Percentiles rank a stretch among this genome's conserved stretches.
These are phyloP conservation scores for Aspergillus sp. DNA, from an alignment of 2,329 filamentous ascomycete species.

Conservation along the genomic window DNA sequence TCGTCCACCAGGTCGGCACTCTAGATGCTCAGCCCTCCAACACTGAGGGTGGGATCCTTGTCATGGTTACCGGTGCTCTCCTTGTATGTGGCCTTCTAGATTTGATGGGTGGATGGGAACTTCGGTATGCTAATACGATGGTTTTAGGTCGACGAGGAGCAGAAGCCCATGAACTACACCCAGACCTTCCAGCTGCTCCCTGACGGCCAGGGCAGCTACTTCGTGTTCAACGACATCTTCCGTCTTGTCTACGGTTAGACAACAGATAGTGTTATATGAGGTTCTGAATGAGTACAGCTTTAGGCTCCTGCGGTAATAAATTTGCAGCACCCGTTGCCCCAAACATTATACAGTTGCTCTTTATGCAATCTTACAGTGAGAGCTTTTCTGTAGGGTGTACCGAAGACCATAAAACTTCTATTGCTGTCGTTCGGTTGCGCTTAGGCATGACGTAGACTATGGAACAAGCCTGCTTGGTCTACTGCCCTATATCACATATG, in stretches of 20 bases:
- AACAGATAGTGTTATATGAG: not conserved
- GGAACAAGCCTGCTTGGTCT: not conserved
- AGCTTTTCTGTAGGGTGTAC: not conserved
- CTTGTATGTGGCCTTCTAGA: slow-evolving; percentile 57
- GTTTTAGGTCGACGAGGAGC: slow-evolving; percentile 75
- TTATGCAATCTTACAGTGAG: not conserved
- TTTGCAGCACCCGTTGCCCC: not conserved
- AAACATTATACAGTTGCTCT: not conserved
- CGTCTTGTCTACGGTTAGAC: slow-evolving; percentile 66
- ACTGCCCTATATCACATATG: not conserved
- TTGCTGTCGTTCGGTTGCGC: not conserved
- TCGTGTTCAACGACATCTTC: slow-evolving; percentile 93
- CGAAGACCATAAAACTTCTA: not conserved
- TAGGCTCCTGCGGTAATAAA: slow-evolving; percentile 18
- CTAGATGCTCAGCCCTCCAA: slow-evolving; percentile 78
- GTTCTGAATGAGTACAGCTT: not conserved
- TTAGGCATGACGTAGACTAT: not conserved
- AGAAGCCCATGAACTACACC: slow-evolving; percentile 84
- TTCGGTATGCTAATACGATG: not conserved
- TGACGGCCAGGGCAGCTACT: slow-evolving; percentile 68
- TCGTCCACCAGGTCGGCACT: slow-evolving; percentile 73
- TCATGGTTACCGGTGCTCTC: slow-evolving; percentile 84
- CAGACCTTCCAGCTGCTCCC: slow-evolving; percentile 83
- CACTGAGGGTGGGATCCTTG: slow-evolving; percentile 68
- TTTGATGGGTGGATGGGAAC: not conserved